Base-by-base conservation (phyloP, 768 basidiomycete species). In the Daedaleopsis nitida region DNA sequence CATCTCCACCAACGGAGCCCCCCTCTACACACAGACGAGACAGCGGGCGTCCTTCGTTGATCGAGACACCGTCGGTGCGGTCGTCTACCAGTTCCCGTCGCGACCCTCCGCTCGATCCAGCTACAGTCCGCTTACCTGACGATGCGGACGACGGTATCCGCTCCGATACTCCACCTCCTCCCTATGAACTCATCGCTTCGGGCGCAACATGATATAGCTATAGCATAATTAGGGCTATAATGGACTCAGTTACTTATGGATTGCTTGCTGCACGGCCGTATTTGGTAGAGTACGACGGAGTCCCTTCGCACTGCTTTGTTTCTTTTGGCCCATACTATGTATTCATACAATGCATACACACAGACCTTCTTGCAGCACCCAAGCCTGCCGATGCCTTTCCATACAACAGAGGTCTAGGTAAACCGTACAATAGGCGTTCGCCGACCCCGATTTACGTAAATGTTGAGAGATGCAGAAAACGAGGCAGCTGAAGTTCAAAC, bases 131-230 rank as follows among this genome's bases (percentile, higher is more conserved):
- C n/a, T 11, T 60, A 47, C 65, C 58, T 23, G 61, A 63, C 34
- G 58, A 62, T 2, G 27, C 48, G 37, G 61, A 63, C 23, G 58
- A 59, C 23, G 62, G 56, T 24, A 5, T 60, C 14, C 55, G 63
- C 1, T 55, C 52, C 2, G 58, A 65, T 24, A 64, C 63, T 5
- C 66, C 66, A 11, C 66, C 66, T 23, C 66, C 66, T 14, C 64
- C 66, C 4, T 68, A 68, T 53, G 55, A 62, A 45, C 60, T 62
- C 3, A 44, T 65, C n/a, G 57, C 64, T 14, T 56, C 60, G 14
- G 43, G 44, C n/a, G 23, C 54, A 7, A 44, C 54, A 6, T 55
- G 38, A 45, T 59, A 7, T 59, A 50, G 35, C 42, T 35, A 7
- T 63, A 50, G 35, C 42, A 19, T 12, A 9, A 10, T 37, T 14